Evolutionary conservation across 2,329 filamentous ascomycete genomes (phyloP), one percentile per base, ranked within the genome.

Genomic region (Nigrospora oryzae): DNA sequence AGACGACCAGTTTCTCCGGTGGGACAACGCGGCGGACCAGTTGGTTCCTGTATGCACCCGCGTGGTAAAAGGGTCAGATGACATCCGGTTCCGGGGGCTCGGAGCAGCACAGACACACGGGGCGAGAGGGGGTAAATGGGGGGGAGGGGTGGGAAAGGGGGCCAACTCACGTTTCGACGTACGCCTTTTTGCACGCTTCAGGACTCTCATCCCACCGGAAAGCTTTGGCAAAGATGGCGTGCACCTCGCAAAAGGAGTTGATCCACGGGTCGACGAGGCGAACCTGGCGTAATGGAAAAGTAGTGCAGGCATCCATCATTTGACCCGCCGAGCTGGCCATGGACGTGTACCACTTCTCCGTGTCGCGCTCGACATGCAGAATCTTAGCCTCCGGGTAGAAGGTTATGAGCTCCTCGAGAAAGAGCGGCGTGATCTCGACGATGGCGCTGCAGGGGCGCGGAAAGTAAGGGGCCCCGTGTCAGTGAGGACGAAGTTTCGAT

Each of bases 341-440:
- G 12, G 58, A 62, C 36, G 39, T 52, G 11, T 48, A 43, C 62
- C 62, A 64, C 12, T 52, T 51, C n/a, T 59, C 53, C 1, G 53
- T 43, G 16, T 54, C 53, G 10, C 63, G 59, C 39, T 64, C 60
- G 0, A 57, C 58, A 37, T 63, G 53, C 32, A 65, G 60, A 43
- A 62, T 64, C 43, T 55, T 61, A 3, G 61, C 58, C 12, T 62
- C 47, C 0, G 62, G 60, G 19, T 63, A 62, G 35, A 46, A 51
- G 32, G 51, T 45, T 30, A 60, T 50, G 42, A 60, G 49, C 28
- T 61, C 57, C 12, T 58, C 54, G 3, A 53, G 46, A 23, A 64
- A 57, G 43, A 60, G 53, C 2, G 52, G 52, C 5, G 51, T 44
- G 28, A 57, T 53, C 40, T 57, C 55, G 36, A 55, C 46, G 16